phyloP scores from a whole-genome alignment of 1,139 yeast genomes.

The Suhomyces yuchorum region DNA sequence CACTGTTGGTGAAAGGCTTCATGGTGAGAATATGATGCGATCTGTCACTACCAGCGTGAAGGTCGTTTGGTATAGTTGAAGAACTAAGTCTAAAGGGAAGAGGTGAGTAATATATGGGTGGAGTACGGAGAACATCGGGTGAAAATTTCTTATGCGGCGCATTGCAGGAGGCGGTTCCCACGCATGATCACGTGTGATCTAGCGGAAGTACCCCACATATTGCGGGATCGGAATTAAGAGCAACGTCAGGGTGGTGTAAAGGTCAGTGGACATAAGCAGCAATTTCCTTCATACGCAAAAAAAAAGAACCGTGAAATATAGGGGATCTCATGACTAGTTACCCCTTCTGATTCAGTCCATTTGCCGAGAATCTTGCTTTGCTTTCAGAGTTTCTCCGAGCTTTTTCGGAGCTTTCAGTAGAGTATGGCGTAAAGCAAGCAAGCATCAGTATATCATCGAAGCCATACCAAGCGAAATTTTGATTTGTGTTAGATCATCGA shows the following conservation, averaged over 20 bases:
- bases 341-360: not conserved
- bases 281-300: not conserved
- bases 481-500: too few species aligned
- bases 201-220: not conserved
- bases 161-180: constrained; percentile 1
- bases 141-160: constrained; percentile 5
- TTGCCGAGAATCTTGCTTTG: too few species aligned
- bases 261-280: not conserved
- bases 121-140: constrained; percentile 2
- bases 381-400: too few species aligned
- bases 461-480: too few species aligned
- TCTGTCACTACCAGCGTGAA: constrained; percentile 9
- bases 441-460: too few species aligned
- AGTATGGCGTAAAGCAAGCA: too few species aligned
- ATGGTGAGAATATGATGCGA: constrained; percentile 6
- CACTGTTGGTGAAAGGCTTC: constrained; percentile 21
- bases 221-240: not conserved
- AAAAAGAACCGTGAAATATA: not conserved
- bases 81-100: not conserved
- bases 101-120: not conserved
- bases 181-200: not conserved
- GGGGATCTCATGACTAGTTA: too few species aligned
- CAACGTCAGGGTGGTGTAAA: not conserved
- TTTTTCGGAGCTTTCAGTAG: too few species aligned
- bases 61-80: not conserved